Evolutionary conservation across 2,329 filamentous ascomycete species (phyloP).

Genomic region (Microthyrium microscopicum): DNA sequence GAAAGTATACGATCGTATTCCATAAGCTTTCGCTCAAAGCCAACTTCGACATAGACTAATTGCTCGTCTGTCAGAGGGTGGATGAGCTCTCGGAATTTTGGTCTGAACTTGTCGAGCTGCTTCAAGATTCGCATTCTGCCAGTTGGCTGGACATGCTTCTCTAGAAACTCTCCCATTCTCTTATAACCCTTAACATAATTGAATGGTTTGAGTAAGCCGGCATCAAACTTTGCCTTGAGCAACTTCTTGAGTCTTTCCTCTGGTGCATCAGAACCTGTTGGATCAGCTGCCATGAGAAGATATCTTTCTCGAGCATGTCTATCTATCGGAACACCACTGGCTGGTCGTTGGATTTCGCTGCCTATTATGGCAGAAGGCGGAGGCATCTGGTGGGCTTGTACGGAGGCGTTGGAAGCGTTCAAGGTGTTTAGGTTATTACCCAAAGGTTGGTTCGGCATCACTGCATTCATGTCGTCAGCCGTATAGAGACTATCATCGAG

Average conservation of each 20-base stretch:
- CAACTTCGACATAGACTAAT: slow-evolving; percentile 92
- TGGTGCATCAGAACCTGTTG: slow-evolving; percentile 68
- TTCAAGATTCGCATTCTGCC: slow-evolving; percentile 84
- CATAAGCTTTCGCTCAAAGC: slow-evolving; percentile 93
- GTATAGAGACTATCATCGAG: slow-evolving; percentile 48
- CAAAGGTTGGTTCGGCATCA: slow-evolving; percentile 39
- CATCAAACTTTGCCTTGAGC: slow-evolving; percentile 88
- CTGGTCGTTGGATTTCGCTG: slow-evolving; percentile 43
- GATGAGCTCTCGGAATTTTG: slow-evolving; percentile 90
- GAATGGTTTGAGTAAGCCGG: slow-evolving; percentile 85
- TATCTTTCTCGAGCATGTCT: slow-evolving; percentile 70
- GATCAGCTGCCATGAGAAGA: slow-evolving; percentile 92
- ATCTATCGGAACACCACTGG: slow-evolving; percentile 47
- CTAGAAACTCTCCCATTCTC: slow-evolving; percentile 77
- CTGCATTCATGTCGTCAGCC: slow-evolving; percentile 28
- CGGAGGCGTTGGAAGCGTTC: slow-evolving; percentile 21
- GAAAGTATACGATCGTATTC: slow-evolving; percentile 98
- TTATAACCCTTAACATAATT: slow-evolving; percentile 97
- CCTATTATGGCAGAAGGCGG: slow-evolving; percentile 26
- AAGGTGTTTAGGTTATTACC: slow-evolving; percentile 23
- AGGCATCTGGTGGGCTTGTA: slow-evolving; percentile 19
- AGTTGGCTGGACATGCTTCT: slow-evolving; percentile 63
- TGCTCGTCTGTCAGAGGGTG: slow-evolving; percentile 86
- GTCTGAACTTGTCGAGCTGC: slow-evolving; percentile 81
- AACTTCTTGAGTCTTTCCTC: slow-evolving; percentile 93